These are phyloP conservation scores for Aureobasidium subglaciale DNA, from an alignment of 2,329 filamentous ascomycete genomes.

Conservation along the genomic window DNA sequence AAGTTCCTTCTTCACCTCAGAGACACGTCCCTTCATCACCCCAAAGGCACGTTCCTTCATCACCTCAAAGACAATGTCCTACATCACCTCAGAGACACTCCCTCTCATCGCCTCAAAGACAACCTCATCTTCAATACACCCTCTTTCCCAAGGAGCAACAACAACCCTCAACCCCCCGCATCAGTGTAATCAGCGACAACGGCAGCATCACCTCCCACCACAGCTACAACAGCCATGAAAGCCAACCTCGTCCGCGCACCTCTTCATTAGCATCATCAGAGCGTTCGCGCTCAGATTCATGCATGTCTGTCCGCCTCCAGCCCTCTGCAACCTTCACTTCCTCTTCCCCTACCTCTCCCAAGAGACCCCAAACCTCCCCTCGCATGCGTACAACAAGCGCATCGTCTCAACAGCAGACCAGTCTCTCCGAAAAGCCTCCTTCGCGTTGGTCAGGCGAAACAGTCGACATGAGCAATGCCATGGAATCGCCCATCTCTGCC, in stretches of 20 bases:
- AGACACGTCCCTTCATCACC: not conserved
- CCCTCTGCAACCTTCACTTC: conserved; percentile 1
- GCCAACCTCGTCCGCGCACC: not conserved
- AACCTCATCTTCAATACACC: not conserved
- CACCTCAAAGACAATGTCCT: not conserved
- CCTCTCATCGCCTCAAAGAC: not conserved
- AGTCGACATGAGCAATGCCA: not conserved
- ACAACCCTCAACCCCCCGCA: conserved; percentile 1
- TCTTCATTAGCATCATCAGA: conserved; percentile 2
- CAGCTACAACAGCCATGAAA: not conserved
- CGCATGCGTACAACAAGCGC: conserved; percentile 7
- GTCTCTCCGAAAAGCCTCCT: not conserved
- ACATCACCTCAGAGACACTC: not conserved
- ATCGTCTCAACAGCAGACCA: not conserved
- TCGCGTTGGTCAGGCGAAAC: conserved; percentile 14
- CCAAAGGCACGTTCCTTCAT: not conserved
- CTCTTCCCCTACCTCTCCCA: not conserved
- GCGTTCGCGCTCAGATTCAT: conserved; percentile 12
- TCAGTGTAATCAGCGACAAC: not conserved
- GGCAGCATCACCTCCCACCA: not conserved
- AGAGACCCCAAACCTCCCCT: conserved; percentile 6
- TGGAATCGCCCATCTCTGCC: not conserved
- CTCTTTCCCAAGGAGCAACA: conserved; percentile 9
- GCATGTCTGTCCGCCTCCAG: conserved; percentile 7
- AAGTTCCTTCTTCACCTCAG: not conserved